Conservation (phyloP, 2,329 filamentous ascomycete species). For the Hypoxylon sp. region DNA sequence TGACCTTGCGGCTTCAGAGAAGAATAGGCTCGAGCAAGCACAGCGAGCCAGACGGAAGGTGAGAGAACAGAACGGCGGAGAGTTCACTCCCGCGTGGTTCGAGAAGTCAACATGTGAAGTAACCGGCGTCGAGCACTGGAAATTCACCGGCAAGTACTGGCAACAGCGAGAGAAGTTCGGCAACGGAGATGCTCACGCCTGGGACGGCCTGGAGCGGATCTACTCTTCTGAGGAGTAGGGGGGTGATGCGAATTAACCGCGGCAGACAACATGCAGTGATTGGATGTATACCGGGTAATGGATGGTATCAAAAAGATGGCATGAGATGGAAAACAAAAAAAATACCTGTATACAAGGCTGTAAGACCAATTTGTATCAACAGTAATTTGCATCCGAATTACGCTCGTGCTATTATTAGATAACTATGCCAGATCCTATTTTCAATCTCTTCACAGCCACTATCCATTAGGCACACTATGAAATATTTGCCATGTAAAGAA, state of each 20-base stretch:
- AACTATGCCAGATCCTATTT: too few relatives aligned
- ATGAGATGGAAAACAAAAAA: too few relatives aligned
- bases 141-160: slow-evolving; percentile 92
- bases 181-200: slow-evolving; percentile 63
- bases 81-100: slow-evolving; percentile 90
- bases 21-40: slow-evolving; percentile 91
- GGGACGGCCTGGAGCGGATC: slow-evolving; percentile 81
- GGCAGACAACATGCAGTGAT: slow-evolving; percentile 1
- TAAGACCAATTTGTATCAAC: slow-evolving; percentile 28
- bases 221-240: slow-evolving; percentile 53
- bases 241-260: too few relatives aligned
- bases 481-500: too few relatives aligned
- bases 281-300: slow-evolving; percentile 17
- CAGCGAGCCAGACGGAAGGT: slow-evolving; percentile 79
- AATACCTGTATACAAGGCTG: slow-evolving; percentile 18
- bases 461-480: too few relatives aligned
- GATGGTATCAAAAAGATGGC: too few relatives aligned
- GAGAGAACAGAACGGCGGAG: slow-evolving; percentile 79
- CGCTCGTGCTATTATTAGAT: too few relatives aligned
- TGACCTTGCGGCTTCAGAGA: slow-evolving; percentile 90
- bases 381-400: too few relatives aligned
- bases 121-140: slow-evolving; percentile 91
- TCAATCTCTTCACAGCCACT: too few relatives aligned
- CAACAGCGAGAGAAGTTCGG: slow-evolving; percentile 72
- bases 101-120: slow-evolving; percentile 73